Base-by-base conservation (phyloP, 331 rosid species). In the Malus hybrid region DNA sequence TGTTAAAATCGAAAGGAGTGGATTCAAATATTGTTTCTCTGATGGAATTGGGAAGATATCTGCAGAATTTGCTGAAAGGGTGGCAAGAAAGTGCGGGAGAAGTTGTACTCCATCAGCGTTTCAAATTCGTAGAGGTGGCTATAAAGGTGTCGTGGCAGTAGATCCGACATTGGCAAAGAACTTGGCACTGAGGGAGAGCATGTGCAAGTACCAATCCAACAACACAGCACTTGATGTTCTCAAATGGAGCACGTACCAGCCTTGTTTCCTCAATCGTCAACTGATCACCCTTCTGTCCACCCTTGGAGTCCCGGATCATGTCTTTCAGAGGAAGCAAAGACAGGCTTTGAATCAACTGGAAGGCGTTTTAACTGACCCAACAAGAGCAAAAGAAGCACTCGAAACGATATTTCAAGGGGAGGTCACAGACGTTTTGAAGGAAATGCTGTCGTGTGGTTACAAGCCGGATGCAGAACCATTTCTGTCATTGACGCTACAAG, bases 41-140 rank as follows among this genome's bases (percentile, higher is more conserved):
- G 89, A 83, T 60, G 89, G 89, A 42, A 83, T 83, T 22, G 87
- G 85, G 16, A 86, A 83, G 63, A 78, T 86, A 67, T 86, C 85
- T 3, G 50, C 29, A 34, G 61, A 77, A 6, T 75, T 83, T 72
- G 84, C 87, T 57, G 27, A 46, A 9, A 9, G 31, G 16, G 85
- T 83, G 59, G 89, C 89, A 18, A 28, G 18, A 42, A 80, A 80
- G 60, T 86, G 87, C 48, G 85, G 87, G 6, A 44, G 16, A 3
- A 56, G 54, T 66, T 72, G 10, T 7, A 76, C 79, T 64, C 87
- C 89, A 22, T 80, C 85, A 4, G 83, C 87, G 8, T 86, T 75
- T 55, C 85, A 86, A 62, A 86, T 86, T 29, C 76, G 84, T 7
- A 75, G 22, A 22, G 91, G 83, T 12, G 89, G 91, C 42, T 79